Conservation (phyloP, 306 rosid genomes). For the Cotoneaster glaucophyllus region DNA sequence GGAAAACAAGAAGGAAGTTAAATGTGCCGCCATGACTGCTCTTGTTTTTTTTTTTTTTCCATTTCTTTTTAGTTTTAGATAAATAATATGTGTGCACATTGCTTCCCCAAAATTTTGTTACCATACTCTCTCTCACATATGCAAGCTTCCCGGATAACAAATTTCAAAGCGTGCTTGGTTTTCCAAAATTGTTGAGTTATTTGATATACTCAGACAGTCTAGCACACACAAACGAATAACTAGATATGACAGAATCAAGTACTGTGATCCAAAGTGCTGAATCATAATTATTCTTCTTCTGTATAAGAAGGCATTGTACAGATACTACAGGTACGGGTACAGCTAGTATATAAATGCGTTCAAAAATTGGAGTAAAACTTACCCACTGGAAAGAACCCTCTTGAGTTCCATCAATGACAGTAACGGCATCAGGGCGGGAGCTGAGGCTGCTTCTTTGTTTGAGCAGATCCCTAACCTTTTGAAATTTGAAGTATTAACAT, state of each 20-base stretch:
- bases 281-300: background rate
- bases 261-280: background rate
- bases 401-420: conserved; percentile 90
- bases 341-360: background rate
- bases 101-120: background rate
- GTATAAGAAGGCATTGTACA: background rate
- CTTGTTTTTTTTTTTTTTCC: background rate
- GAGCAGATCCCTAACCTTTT: conserved; percentile 78
- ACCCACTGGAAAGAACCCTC: conserved; percentile 99
- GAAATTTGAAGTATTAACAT: background rate
- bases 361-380: conserved; percentile 13
- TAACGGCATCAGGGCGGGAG: conserved; percentile 49
- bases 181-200: background rate
- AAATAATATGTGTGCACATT: background rate
- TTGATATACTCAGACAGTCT: background rate
- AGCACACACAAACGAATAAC: background rate
- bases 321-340: background rate
- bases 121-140: background rate
- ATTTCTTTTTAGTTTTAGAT: background rate
- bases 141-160: background rate
- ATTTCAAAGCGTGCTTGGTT: background rate
- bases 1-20: conserved; percentile 20
- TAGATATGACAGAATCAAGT: background rate
- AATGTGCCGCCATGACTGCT: background rate
- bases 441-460: conserved; percentile 49